These are phyloP conservation scores for Ramichloridium luteum DNA, from an alignment of 2,329 filamentous ascomycete genomes.

Conservation along the genomic window DNA sequence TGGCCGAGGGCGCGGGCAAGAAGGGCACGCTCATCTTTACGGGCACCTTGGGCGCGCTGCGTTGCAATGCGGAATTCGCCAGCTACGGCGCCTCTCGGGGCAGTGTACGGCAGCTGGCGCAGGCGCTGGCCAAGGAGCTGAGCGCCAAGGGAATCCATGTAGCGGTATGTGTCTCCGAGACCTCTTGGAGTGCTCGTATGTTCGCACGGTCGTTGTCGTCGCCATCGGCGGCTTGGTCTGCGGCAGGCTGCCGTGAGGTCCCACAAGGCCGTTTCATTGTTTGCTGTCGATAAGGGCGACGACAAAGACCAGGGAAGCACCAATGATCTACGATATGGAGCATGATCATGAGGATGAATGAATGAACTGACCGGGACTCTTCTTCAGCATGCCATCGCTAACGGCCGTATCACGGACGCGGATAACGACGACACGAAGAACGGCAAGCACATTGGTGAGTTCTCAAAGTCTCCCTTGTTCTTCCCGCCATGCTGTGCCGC, in stretches of 20 bases:
- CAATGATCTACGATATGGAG: too few relatives aligned
- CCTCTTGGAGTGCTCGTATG: too few relatives aligned
- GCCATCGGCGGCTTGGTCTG: too few relatives aligned
- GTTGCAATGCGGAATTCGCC: constrained; percentile 42
- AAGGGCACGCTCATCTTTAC: constrained; percentile 49
- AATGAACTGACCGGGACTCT: too few relatives aligned
- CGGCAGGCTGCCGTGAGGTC: too few relatives aligned
- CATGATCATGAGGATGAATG: too few relatives aligned
- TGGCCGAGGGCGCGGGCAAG: constrained; percentile 37
- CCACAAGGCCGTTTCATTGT: too few relatives aligned
- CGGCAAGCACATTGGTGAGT: constrained; percentile 47
- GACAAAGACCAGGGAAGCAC: too few relatives aligned
- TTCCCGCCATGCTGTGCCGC: too few relatives aligned
- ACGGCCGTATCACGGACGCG: constrained; percentile 42
- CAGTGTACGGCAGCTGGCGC: constrained; percentile 43
- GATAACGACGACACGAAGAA: constrained; percentile 35
- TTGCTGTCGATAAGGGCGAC: too few relatives aligned
- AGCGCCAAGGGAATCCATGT: constrained; percentile 45
- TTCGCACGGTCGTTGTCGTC: too few relatives aligned
- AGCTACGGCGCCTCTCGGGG: constrained; percentile 44
- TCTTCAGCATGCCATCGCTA: constrained; percentile 42
- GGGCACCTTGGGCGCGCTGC: constrained; percentile 33
- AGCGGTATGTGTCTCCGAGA: constrained; percentile 23
- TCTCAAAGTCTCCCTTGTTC: too few relatives aligned
- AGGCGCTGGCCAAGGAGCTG: constrained; percentile 45